Evolutionary conservation across 345 rosid species (phyloP), one percentile per base, ranked within the genome.

Genomic region (Eucalyptus lansdowneana): DNA sequence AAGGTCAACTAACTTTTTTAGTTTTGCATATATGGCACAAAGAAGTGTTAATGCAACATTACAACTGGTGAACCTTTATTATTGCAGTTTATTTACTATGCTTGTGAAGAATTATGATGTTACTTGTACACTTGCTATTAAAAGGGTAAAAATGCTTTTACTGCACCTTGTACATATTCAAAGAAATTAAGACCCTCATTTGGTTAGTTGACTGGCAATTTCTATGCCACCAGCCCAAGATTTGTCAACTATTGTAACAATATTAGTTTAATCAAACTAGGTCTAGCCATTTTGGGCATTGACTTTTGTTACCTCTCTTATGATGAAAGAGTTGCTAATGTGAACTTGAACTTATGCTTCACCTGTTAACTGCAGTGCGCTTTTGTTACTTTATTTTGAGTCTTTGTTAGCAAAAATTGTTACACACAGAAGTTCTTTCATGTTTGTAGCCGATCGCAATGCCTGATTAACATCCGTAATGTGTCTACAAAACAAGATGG

Each of bases 381-480:
- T 9, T 72, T 34, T 31, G 80, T 69, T 45, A 24, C 37, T 88
- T 65, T 12, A 8, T 6, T 29, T 4, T n/a, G 80, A 65, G 56
- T 40, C 45, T 37, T 40, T 11, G 47, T 76, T 76, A 3, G 42
- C 25, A 11, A 19, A 65, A 15, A 11, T 65, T 50, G 54, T 45
- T 65, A 50, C 56, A 42, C 54, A 42, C 51, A 44, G 17, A 31
- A 50, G 21, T 65, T 45, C 85, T 67, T 72, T 47, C 60, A 69
- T 67, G 83, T 49, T 90, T 88, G 92, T 94, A 97, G 99, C 91
- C 99, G 99, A 87, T 97, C 99, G 24, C 99, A 97, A 90, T 97
- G 99, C 92, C 93, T 97, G 90, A 97, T 97, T 89, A 97, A 94
- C 93, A 91, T 97, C 86, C 95, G 93, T 65, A 89, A 92, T 87